A percentile compares a stretch with the other conserved stretches of the same genome.
These are phyloP conservation scores for Ceratobasidium sp. DNA, from an alignment of 1,284 basidiomycete genomes.

Conservation along the genomic window DNA sequence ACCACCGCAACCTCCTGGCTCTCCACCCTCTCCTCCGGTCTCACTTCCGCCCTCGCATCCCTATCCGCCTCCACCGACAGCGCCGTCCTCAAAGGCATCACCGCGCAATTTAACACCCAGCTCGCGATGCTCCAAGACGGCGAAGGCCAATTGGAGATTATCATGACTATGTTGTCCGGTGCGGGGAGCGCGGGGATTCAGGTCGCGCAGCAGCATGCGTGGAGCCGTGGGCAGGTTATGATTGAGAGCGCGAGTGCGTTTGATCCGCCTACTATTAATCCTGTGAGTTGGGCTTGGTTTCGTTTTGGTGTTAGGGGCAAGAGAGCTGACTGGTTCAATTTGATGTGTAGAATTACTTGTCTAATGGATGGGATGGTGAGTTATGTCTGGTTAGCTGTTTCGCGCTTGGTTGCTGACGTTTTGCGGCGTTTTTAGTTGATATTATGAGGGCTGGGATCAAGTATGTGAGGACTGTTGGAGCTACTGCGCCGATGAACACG, in stretches of 20 bases:
- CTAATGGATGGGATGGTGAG: conserved; percentile 50
- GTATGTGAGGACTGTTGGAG: conserved; percentile 21
- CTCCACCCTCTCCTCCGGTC: conserved; percentile 13
- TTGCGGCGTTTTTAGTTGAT: conserved; percentile 8
- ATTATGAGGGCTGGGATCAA: conserved; percentile 35
- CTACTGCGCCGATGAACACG: conserved; percentile 37
- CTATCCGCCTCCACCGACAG: conserved; percentile 25
- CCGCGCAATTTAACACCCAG: conserved; percentile 20
- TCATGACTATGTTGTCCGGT: conserved; percentile 51
- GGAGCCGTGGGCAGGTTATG: conserved; percentile 50
- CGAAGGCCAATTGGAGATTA: conserved; percentile 53
- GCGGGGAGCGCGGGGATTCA: conserved; percentile 54
- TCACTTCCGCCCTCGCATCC: conserved; percentile 18
- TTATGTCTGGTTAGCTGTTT: conserved; percentile 51
- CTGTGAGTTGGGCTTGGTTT: conserved; percentile 27
- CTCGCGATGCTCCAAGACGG: conserved; percentile 40
- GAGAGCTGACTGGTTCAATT: background rate
- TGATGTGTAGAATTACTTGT: conserved; percentile 27
- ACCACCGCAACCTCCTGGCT: conserved; percentile 22
- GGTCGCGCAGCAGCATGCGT: conserved; percentile 57
- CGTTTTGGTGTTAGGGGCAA: background rate
- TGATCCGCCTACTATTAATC: conserved; percentile 16
- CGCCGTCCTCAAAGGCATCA: conserved; percentile 37
- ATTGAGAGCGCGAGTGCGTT: conserved; percentile 26
- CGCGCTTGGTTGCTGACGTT: conserved; percentile 50